Evolutionary conservation across 139 green algal species (phyloP).

Genomic region (Chloropicon primus): DNA sequence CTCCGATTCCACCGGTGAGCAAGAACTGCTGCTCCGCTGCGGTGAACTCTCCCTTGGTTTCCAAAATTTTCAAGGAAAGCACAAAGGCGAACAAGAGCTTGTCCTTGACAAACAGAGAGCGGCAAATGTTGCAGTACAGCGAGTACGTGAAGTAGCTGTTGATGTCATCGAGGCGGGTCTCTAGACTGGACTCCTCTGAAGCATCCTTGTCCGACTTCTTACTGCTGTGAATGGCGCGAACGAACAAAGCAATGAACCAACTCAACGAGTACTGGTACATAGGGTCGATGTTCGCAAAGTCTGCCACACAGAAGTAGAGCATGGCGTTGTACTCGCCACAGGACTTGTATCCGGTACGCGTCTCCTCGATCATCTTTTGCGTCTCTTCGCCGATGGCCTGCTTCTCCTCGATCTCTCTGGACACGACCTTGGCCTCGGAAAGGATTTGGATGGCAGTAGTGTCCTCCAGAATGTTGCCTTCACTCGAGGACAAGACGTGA

Average conservation of each 20-base stretch:
- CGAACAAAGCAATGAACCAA: slow-evolving; percentile 43
- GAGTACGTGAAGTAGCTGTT: slow-evolving; percentile 26
- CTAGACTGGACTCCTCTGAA: neutral
- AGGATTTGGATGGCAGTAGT: slow-evolving; percentile 22
- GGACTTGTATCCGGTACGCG: slow-evolving; percentile 34
- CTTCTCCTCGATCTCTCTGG: slow-evolving; percentile 10
- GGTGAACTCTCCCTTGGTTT: slow-evolving; percentile 32
- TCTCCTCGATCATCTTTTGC: slow-evolving; percentile 39
- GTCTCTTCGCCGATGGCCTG: slow-evolving; percentile 38
- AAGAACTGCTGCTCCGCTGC: slow-evolving; percentile 57
- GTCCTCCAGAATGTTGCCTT: slow-evolving; percentile 34
- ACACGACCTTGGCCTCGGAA: slow-evolving; percentile 24
- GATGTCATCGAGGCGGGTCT: slow-evolving; percentile 15
- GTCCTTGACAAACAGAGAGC: slow-evolving; percentile 31
- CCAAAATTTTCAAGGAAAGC: slow-evolving; percentile 17
- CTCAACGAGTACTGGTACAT: slow-evolving; percentile 42
- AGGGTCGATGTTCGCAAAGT: slow-evolving; percentile 36
- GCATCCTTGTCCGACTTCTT: neutral
- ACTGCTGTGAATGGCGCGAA: slow-evolving; percentile 16
- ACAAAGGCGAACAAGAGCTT: slow-evolving; percentile 33
- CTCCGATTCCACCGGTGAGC: slow-evolving; percentile 33
- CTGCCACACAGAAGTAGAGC: slow-evolving; percentile 54
- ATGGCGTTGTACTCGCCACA: slow-evolving; percentile 38
- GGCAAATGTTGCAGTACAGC: slow-evolving; percentile 32
- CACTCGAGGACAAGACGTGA: slow-evolving; percentile 17